These are phyloP conservation scores for Phytophthora pluvialis DNA, from an alignment of 352 stramenopile species.

Conservation along the genomic window DNA sequence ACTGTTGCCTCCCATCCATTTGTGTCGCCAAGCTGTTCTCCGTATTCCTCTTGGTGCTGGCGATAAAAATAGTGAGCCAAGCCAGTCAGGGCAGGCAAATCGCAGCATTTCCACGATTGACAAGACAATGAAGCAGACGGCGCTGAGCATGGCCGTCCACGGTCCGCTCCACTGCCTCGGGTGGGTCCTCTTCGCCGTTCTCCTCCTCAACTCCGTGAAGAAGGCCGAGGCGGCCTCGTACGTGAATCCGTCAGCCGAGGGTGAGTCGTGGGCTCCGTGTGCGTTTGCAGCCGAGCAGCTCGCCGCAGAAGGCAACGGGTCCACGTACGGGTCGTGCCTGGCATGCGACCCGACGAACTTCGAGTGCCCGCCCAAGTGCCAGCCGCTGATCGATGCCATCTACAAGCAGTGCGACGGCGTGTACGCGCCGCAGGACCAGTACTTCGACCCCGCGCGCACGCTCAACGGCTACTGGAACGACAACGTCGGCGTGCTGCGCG, in stretches of 20 bases:
- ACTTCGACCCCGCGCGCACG: constrained; percentile 63
- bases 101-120: constrained; percentile 10
- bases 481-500: constrained; percentile 55
- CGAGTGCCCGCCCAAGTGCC: constrained; percentile 69
- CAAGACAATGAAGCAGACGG: constrained; percentile 16
- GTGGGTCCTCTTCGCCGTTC: constrained; percentile 23
- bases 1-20: constrained; percentile 6
- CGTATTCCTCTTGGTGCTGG: not conserved
- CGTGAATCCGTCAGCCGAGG: constrained; percentile 60
- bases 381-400: constrained; percentile 71
- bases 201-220: constrained; percentile 27
- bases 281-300: constrained; percentile 56
- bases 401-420: constrained; percentile 74
- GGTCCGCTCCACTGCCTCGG: constrained; percentile 15
- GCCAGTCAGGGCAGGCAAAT: not conserved
- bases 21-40: constrained; percentile 6
- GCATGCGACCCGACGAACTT: constrained; percentile 58
- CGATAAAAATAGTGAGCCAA: constrained; percentile 29
- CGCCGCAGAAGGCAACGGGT: constrained; percentile 59
- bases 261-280: constrained; percentile 70
- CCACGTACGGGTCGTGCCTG: constrained; percentile 70
- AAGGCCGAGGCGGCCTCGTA: constrained; percentile 37
- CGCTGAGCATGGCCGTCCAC: constrained; percentile 14
- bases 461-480: constrained; percentile 75
- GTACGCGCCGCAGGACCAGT: constrained; percentile 61